Base-by-base conservation (phyloP, 768 basidiomycete genomes). In the Termitomyces sp. region DNA sequence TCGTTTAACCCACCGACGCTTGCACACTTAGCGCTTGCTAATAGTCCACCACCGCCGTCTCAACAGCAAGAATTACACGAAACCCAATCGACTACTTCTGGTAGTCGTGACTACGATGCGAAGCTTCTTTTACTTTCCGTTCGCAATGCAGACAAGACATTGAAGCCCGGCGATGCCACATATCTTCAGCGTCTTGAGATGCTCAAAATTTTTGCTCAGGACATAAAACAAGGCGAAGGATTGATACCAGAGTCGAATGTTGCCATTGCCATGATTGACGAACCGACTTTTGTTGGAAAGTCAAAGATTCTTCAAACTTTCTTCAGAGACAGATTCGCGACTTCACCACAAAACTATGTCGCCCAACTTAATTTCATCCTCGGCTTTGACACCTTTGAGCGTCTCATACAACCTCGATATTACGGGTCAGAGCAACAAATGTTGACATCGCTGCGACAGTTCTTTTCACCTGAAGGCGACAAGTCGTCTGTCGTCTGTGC, bases 1-100 rank as follows among this genome's bases (percentile, higher is more conserved):
- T 94, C 92, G 1, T 98, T 92, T 74, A 96, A 98, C 65, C 94
- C 94, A 3, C 95, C 95, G 1, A 94, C 92, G 3, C 68, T 80
- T 24, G 92, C 94, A 0, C 94, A 98, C 69, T 77, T 88, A 53
- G 87, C 88, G 2, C 83, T 98, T 47, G 85, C 84, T 27, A 82
- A 80, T 57, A 72, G 79, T 54, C 63, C 67, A 1, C 55, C 22
- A n/a, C 62, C 68, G 20, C 39, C 9, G 20, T 9, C 39, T 9
- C 18, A 8, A n/a, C n/a, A n/a, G 20, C n/a, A 20, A 41, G n/a
- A n/a, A 41, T 4, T n/a, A n/a, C 63, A 43, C 32, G 59, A 47
- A 16, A 13, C n/a, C 9, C 46, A 44, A 5, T 5, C 29, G 14
- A 20, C 22, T 12, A 31, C 26, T 39, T 58, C 60, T 18, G 34